Base-by-base conservation (phyloP, 2,329 filamentous ascomycete genomes). In the Ophioceras dolichostomum region DNA sequence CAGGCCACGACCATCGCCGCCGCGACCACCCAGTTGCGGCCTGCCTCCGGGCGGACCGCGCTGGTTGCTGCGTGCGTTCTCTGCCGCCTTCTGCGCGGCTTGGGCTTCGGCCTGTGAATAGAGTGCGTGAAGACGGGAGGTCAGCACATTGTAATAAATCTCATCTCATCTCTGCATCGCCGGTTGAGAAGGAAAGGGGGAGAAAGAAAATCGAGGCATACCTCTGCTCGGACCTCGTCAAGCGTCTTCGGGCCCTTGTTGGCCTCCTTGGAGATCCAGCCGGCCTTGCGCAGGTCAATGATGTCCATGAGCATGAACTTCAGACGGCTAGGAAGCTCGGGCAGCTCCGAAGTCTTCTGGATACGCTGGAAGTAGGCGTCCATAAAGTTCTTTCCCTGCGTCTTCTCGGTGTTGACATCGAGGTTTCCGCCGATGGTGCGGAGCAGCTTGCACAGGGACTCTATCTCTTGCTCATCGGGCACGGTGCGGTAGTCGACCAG, bases 211-310 rank as follows among this genome's bases (percentile, higher is more conserved):
- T n/a, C n/a, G n/a, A n/a, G n/a, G n/a, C n/a, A 52, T 64, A 79
- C 76, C 62, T 86, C 81, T 48, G 79, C 81, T 56, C 87, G 84
- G 47, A 98, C 84, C 63, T 96, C 84, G 4, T 87, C 78, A 37
- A 98, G 82, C 8, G 91, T 98, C 78, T 95, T 95, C 41, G 91
- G 91, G 27, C 91, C 91, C 69, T 96, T 96, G 63, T 88, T 83
- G 38, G 68, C 65, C 56, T 94, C 86, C 70, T 94, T 95, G 40
- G 85, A 87, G 43, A 72, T 61, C 91, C 91, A 98, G 55, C 73
- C 69, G 37, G 68, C 65, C 54, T 61, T 76, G 47, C 91, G 80
- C 46, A 98, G 69, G 57, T 98, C 91, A 40, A 94, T 58, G 39
- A 94, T 75, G 55, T 98, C 91, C 78, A 96, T 77, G 43, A 98